Base-by-base conservation (phyloP, 2,329 filamentous ascomycete genomes). In the Nannizziopsis barbatae region DNA sequence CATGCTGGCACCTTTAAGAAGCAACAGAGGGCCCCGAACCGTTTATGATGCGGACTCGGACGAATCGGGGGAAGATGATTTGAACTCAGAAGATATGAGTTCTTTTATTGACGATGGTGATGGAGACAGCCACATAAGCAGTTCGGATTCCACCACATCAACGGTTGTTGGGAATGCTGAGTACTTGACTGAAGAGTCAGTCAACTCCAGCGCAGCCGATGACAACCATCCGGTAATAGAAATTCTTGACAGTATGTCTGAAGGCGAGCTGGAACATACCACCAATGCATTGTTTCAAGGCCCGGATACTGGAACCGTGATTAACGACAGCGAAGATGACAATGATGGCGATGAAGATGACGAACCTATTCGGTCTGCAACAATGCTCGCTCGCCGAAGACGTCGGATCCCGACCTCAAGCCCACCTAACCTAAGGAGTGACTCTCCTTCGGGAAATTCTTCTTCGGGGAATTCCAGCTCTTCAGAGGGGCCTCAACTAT, bases 211-310 rank as follows among this genome's bases (percentile, higher is more conserved):
- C 33, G n/a, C 60, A 6, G 38, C 46, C n/a, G 40, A 15, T 8
- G 18, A 33, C 22, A n/a, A 38, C 11, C 57, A 61, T 14, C 57
- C 59, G 45, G 60, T 62, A 30, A 62, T 59, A 20, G 62, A 64
- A 31, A 59, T 62, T 45, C 58, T 53, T 2, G 51, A 50, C 35
- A 46, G 41, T 17, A 32, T 43, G 33, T 49, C 46, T n/a, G 46
- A 49, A 32, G 41, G 46, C 2, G 27, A 10, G 11, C 42, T 20
- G 12, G 33, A 38, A 15, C 40, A 44, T n/a, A 31, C 18, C 9
- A 38, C 43, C 10, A 11, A 8, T 11, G 45, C 30, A 5, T 32
- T 47, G 3, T 35, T 47, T 15, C 38, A n/a, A 42, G 42, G 33
- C 27, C 45, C 27, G 20, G 27, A 12, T 11, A 41, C 14, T 41